Evolutionary conservation across 176 grass and related monocot species (phyloP).

Genomic region (Lolium rigidum): DNA sequence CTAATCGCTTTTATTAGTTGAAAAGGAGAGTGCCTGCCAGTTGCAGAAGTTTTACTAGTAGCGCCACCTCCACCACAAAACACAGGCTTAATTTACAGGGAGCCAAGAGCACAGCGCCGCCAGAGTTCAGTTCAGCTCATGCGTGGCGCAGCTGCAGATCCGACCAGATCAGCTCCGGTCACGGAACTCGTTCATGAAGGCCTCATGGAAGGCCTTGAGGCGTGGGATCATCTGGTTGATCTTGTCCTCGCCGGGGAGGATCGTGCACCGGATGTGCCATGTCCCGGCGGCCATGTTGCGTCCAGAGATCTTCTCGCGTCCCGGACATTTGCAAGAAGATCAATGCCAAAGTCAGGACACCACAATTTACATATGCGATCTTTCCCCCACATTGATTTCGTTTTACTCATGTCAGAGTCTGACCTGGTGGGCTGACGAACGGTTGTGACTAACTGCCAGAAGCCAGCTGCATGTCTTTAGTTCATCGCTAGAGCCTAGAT

Average conservation of each 20-base stretch:
- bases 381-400: background rate
- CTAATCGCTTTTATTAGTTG: background rate
- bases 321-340: background rate
- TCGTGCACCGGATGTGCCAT: conserved; percentile 64
- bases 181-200: conserved; percentile 73
- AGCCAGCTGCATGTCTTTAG: background rate
- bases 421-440: conserved; percentile 48
- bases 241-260: conserved; percentile 58
- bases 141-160: background rate
- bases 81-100: background rate
- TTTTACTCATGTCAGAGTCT: background rate
- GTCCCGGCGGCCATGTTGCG: conserved; percentile 21
- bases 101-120: background rate
- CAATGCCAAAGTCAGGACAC: background rate
- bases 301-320: conserved; percentile 17
- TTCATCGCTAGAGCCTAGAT: background rate
- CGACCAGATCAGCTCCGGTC: background rate
- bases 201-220: conserved; percentile 67
- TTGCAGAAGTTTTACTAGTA: background rate
- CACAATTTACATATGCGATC: no score
- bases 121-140: background rate
- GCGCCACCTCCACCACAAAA: no score
- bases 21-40: no score
- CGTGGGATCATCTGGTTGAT: conserved; percentile 50
- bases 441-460: background rate